These are phyloP conservation scores for Funneliformis caledonium DNA, from an alignment of 371 early-diverging fungal species.

Conservation along the genomic window DNA sequence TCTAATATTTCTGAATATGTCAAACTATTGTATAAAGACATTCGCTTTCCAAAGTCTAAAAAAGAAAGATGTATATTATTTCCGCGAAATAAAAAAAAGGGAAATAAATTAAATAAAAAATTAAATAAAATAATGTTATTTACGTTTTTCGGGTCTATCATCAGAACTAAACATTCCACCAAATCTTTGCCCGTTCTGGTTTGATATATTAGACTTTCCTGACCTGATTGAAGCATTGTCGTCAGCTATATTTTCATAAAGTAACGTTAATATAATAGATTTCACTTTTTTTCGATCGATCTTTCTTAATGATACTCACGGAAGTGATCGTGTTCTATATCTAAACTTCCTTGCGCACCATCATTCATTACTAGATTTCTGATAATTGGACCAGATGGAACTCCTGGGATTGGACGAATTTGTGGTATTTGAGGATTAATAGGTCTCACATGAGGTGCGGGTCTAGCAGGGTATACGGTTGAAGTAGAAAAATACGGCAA, in stretches of 20 bases:
- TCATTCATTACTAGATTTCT: not conserved
- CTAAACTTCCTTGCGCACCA: not conserved
- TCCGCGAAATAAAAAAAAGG: too few relatives aligned
- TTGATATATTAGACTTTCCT: not conserved
- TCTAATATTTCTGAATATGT: not conserved
- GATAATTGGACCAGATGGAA: not conserved
- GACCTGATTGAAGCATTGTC: conserved; percentile 32
- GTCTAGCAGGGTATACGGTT: not conserved
- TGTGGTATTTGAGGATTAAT: not conserved
- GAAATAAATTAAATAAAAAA: not conserved
- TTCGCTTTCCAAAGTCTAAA: not conserved
- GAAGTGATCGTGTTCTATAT: not conserved
- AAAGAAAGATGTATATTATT: not conserved
- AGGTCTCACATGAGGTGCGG: not conserved
- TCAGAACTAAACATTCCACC: not conserved
- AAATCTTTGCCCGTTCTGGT: not conserved
- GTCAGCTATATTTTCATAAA: not conserved
- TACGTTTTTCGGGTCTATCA: conserved; percentile 32
- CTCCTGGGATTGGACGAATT: not conserved
- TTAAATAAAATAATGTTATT: not conserved
- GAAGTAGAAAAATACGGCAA: conserved; percentile 23
- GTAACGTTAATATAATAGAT: not conserved
- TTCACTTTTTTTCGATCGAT: not conserved
- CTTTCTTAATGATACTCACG: not conserved
- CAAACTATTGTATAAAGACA: conserved; percentile 6